Evolutionary conservation across 148 eudicot species (phyloP).

Genomic region (Silene conica): DNA sequence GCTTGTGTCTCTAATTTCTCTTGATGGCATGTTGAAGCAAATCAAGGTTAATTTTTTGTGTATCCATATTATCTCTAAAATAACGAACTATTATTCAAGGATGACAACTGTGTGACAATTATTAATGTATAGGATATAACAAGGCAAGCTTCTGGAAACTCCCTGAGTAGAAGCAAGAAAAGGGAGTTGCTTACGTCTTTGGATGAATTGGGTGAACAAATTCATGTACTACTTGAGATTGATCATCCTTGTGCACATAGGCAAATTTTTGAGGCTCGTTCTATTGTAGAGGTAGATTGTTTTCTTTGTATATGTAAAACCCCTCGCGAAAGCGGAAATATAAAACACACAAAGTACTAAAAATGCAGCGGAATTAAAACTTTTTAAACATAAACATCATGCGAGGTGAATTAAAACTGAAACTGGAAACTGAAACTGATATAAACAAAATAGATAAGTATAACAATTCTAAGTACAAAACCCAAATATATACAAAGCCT

Average conservation of each 20-base stretch:
- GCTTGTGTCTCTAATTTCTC: constrained; percentile 93
- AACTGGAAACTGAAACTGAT: too few species aligned
- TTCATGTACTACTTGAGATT: constrained; percentile 91
- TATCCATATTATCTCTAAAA: not conserved
- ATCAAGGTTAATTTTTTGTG: constrained; percentile 59
- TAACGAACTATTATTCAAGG: not conserved
- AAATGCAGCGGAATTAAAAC: too few species aligned
- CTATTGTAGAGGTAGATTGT: constrained; percentile 57
- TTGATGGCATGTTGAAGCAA: constrained; percentile 89
- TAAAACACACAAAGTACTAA: too few species aligned
- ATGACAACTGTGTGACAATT: constrained; percentile 15
- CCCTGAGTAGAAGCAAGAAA: constrained; percentile 70
- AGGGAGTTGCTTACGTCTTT: constrained; percentile 60
- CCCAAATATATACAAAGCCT: too few species aligned
- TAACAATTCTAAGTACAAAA: too few species aligned
- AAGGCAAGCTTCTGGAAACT: constrained; percentile 60
- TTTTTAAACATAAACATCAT: too few species aligned
- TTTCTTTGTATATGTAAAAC: not conserved
- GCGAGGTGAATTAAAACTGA: too few species aligned
- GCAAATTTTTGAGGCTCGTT: constrained; percentile 83
- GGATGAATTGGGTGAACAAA: constrained; percentile 78
- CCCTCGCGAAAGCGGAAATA: too few species aligned
- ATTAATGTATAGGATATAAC: constrained; percentile 53
- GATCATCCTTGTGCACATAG: constrained; percentile 95
- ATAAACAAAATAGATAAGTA: too few species aligned